Conservation (phyloP, 495 filamentous ascomycete genomes). For the Pyronema omphalodes region DNA sequence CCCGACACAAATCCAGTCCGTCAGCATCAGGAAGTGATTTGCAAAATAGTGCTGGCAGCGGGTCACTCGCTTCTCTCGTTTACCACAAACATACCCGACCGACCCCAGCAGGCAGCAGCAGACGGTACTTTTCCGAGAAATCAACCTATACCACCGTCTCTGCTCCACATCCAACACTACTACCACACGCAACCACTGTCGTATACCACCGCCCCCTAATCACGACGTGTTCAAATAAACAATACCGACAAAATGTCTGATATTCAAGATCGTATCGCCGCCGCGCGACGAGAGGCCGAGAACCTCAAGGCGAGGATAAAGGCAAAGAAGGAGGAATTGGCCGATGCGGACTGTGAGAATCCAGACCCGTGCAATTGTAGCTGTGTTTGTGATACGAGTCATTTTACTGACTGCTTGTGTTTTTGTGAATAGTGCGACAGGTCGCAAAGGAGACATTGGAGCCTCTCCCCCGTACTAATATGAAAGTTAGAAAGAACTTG, state of each 20-base stretch:
- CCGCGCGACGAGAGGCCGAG: conserved; percentile 93
- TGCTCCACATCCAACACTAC: background rate
- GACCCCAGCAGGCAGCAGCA: too few species aligned
- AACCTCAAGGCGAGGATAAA: conserved; percentile 97
- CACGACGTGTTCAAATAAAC: conserved; percentile 3
- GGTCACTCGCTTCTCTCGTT: background rate
- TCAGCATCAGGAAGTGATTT: conserved; percentile 1
- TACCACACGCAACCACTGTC: conserved; percentile 4
- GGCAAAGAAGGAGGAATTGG: conserved; percentile 97
- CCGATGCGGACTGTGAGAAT: conserved; percentile 69
- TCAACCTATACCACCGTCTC: background rate
- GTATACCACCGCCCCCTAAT: conserved; percentile 10
- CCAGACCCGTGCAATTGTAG: background rate
- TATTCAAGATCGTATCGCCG: conserved; percentile 79
- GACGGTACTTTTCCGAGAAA: background rate
- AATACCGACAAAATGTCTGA: conserved; percentile 25
- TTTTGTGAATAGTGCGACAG: conserved; percentile 53
- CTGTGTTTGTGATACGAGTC: background rate
- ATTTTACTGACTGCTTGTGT: background rate
- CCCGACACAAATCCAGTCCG: background rate
- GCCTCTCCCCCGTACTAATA: conserved; percentile 71
- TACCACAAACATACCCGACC: background rate
- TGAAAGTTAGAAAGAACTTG: conserved; percentile 86
- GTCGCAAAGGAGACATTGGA: conserved; percentile 82
- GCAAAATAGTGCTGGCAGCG: background rate